phyloP scores from a whole-genome alignment of 495 filamentous ascomycete species.

The Trichoderma parareesei region DNA sequence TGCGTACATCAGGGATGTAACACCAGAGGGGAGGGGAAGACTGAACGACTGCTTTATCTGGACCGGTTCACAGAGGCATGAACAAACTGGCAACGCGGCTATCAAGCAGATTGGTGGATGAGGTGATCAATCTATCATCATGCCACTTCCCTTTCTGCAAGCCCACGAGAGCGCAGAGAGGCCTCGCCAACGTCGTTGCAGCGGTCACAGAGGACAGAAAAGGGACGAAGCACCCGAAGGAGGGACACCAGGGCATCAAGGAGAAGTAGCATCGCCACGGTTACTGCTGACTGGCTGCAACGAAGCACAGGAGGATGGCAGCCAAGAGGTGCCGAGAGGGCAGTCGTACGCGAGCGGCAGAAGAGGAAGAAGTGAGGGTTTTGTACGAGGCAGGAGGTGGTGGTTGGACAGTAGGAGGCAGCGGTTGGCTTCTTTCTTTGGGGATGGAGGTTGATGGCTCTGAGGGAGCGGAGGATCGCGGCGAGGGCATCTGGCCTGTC shows the following conservation, averaged over 20 bases:
- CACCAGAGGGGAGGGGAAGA: neutral
- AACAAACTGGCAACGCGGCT: neutral
- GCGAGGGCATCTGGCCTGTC: neutral
- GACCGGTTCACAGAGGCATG: neutral
- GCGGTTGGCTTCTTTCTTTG: neutral
- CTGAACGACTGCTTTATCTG: neutral
- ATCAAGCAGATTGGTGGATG: neutral
- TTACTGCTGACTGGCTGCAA: conserved; percentile 9
- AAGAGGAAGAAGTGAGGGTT: conserved; percentile 1
- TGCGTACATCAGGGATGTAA: conserved; percentile 6
- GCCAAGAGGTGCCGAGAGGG: conserved; percentile 6
- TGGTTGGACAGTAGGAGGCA: conserved; percentile 6
- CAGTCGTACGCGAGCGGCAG: conserved; percentile 1
- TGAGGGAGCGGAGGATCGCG: neutral
- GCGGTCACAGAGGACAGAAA: conserved; percentile 1
- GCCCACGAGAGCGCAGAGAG: neutral
- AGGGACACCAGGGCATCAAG: conserved; percentile 3
- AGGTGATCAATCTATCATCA: neutral
- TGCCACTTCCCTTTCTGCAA: neutral
- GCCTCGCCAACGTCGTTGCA: neutral
- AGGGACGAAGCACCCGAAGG: conserved; percentile 7
- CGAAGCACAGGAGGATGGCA: conserved; percentile 1
- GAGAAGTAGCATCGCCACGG: neutral
- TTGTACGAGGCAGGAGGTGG: conserved; percentile 9
- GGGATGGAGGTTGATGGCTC: neutral